Percentiles rank a stretch among this genome's conserved stretches.
Conservation (phyloP, 306 rosid genomes). For the Pterocarpus santalinus region DNA sequence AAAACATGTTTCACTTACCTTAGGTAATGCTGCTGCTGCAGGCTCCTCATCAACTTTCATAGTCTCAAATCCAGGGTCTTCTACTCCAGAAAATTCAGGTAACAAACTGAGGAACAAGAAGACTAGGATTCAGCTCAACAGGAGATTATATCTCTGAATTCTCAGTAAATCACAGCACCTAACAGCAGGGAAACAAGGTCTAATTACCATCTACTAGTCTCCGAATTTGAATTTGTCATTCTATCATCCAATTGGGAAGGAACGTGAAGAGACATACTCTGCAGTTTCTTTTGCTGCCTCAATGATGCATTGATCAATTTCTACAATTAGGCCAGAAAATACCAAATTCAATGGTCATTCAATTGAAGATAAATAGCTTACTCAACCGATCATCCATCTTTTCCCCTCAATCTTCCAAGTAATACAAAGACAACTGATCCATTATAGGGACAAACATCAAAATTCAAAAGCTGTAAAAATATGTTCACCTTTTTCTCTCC, state of each 20-base stretch:
- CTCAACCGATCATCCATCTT: background rate
- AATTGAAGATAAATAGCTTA: slow-evolving; percentile 16
- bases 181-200: background rate
- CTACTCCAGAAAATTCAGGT: slow-evolving; percentile 61
- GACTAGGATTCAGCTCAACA: slow-evolving; percentile 12
- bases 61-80: slow-evolving; percentile 55
- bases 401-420: slow-evolving; percentile 1
- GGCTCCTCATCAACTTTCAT: slow-evolving; percentile 65
- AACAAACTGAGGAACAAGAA: slow-evolving; percentile 60
- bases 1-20: slow-evolving; percentile 55
- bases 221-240: slow-evolving; percentile 53
- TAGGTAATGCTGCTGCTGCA: slow-evolving; percentile 63
- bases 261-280: slow-evolving; percentile 68
- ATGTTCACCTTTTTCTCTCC: background rate
- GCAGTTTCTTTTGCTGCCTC: slow-evolving; percentile 85
- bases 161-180: slow-evolving; percentile 3
- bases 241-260: slow-evolving; percentile 64
- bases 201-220: slow-evolving; percentile 64
- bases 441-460: slow-evolving; percentile 1
- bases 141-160: background rate
- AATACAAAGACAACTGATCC: background rate
- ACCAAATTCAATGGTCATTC: slow-evolving; percentile 31
- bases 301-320: slow-evolving; percentile 72
- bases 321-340: slow-evolving; percentile 53
- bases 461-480: background rate